Conservation (phyloP, 768 basidiomycete species). For the Leccinellum luteum region DNA sequence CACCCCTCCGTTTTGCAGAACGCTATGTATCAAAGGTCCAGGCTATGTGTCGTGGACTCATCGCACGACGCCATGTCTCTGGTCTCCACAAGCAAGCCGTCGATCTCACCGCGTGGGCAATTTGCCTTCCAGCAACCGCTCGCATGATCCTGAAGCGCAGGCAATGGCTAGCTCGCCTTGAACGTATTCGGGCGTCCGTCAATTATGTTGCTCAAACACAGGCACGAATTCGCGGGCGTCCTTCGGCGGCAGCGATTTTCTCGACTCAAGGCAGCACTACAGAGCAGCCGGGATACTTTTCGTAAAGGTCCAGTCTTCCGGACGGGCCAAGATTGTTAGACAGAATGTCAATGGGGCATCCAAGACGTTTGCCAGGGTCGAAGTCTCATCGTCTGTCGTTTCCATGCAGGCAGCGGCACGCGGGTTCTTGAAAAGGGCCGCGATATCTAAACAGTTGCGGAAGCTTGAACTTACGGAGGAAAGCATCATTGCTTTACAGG, state of each 20-base stretch:
- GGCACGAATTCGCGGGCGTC: slow-evolving; percentile 80
- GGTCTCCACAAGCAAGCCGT: slow-evolving; percentile 40
- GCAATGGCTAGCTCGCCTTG: slow-evolving; percentile 47
- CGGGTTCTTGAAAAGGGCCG: slow-evolving; percentile 55
- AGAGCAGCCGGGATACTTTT: slow-evolving; percentile 58
- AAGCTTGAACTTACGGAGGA: slow-evolving; percentile 41
- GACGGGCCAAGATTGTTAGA: slow-evolving; percentile 69
- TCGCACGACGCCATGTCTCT: slow-evolving; percentile 49
- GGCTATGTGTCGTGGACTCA: slow-evolving; percentile 57
- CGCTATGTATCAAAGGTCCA: slow-evolving; percentile 68
- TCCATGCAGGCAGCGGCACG: slow-evolving; percentile 73
- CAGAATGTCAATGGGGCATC: slow-evolving; percentile 58
- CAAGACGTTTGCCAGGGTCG: slow-evolving; percentile 62
- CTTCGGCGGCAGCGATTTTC: slow-evolving; percentile 68
- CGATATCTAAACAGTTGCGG: slow-evolving; percentile 35
- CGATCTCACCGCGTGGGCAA: slow-evolving; percentile 54
- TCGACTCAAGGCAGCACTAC: slow-evolving; percentile 58
- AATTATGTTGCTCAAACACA: slow-evolving; percentile 61
- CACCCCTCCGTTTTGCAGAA: slow-evolving; percentile 58
- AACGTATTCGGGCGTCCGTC: slow-evolving; percentile 47
- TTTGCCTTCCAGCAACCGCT: slow-evolving; percentile 65
- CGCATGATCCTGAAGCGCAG: slow-evolving; percentile 59
- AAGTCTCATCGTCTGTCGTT: slow-evolving; percentile 58
- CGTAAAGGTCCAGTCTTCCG: slow-evolving; percentile 71
- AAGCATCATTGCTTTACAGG: slow-evolving; percentile 60